A percentile compares a stretch with the other conserved stretches of the same genome.
Conservation (phyloP, 2,329 filamentous ascomycete species). For the Sclerotiophoma versabilis region DNA sequence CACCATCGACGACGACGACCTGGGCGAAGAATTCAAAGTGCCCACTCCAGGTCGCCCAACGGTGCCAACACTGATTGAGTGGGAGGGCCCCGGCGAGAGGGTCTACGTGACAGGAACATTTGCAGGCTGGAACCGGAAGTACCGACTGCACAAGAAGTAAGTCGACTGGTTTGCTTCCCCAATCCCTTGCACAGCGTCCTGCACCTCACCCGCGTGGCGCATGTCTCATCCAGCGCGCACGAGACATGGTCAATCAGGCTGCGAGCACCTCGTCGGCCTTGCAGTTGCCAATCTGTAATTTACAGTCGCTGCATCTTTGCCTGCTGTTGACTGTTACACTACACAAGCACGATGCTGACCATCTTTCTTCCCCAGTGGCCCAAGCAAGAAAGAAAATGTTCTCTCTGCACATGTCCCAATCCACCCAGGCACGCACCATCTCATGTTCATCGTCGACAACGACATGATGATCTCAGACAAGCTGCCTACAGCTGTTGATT, state of each 20-base stretch:
- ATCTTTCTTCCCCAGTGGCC: slow-evolving; percentile 38
- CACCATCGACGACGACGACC: slow-evolving; percentile 71
- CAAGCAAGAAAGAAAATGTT: slow-evolving; percentile 59
- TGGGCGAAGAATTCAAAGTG: slow-evolving; percentile 70
- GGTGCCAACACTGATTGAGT: slow-evolving; percentile 85
- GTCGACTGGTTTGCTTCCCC: slow-evolving; percentile 48
- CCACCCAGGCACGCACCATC: slow-evolving; percentile 91
- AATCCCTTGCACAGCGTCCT: slow-evolving; percentile 13
- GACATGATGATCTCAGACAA: slow-evolving; percentile 89
- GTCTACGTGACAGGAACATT: slow-evolving; percentile 98
- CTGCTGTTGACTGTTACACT: slow-evolving; percentile 36
- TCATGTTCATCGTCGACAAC: slow-evolving; percentile 94
- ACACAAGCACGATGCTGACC: slow-evolving; percentile 37
- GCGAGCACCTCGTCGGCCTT: slow-evolving; percentile 10
- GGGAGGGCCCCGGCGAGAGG: slow-evolving; percentile 82
- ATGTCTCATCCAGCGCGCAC: slow-evolving; percentile 18
- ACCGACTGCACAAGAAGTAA: slow-evolving; percentile 84
- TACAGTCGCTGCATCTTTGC: slow-evolving; percentile 17
- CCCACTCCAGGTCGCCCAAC: slow-evolving; percentile 69
- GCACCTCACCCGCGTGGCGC: slow-evolving; percentile 34
- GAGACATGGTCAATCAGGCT: slow-evolving; percentile 30
- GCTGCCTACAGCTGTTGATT: slow-evolving; percentile 94
- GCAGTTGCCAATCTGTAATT: slow-evolving; percentile 21
- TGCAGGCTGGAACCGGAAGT: slow-evolving; percentile 96
- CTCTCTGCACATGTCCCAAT: slow-evolving; percentile 82